Conservation (phyloP, 75 land plant genomes). For the Pseudotsuga menziesii region DNA sequence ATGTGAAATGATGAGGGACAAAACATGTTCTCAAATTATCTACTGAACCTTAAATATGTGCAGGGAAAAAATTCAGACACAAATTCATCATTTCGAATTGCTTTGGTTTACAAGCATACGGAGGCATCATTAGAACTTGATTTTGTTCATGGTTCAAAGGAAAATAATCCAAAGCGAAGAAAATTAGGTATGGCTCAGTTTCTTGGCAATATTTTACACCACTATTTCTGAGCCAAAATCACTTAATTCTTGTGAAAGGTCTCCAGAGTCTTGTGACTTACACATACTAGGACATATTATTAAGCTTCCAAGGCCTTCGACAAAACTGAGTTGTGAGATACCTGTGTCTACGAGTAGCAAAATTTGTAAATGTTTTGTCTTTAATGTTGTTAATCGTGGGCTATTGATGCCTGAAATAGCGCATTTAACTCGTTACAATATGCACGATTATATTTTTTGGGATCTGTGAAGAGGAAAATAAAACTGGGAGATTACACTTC, state of each 20-base stretch:
- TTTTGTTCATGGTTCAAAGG: conserved; percentile 18
- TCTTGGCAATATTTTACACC: conserved; percentile 1
- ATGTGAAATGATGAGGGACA: background rate
- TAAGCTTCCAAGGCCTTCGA: background rate
- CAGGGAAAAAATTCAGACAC: conserved; percentile 51
- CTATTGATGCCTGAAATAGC: background rate
- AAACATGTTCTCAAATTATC: background rate
- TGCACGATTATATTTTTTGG: background rate
- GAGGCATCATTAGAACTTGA: conserved; percentile 30
- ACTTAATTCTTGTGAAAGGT: background rate
- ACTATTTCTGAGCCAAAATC: background rate
- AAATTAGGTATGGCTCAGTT: conserved; percentile 37
- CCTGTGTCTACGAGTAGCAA: background rate
- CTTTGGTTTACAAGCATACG: conserved; percentile 51
- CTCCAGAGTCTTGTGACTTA: background rate
- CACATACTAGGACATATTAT: background rate
- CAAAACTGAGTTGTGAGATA: background rate
- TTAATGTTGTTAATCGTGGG: background rate
- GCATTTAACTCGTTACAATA: background rate
- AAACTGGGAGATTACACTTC: too few relatives aligned
- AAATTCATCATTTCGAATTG: conserved; percentile 49
- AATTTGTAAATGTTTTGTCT: background rate
- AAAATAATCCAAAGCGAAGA: conserved; percentile 37
- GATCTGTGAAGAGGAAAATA: too few relatives aligned
- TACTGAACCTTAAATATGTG: conserved; percentile 9